Base-by-base conservation (phyloP, 2,329 filamentous ascomycete genomes). In the Cladorrhinum sp. region DNA sequence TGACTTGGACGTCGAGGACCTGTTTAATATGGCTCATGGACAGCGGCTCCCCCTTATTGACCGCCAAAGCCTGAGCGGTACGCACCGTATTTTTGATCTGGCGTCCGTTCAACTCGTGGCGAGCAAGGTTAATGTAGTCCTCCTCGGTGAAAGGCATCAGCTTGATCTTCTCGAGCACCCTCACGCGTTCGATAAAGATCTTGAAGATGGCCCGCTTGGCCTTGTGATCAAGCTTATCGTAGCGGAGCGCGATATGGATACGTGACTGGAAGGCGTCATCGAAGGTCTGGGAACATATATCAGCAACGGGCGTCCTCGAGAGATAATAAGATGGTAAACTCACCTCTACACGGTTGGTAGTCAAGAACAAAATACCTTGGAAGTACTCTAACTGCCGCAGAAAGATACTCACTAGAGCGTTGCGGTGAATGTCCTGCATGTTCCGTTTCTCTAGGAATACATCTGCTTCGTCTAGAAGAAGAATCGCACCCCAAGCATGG, bases 81-180 rank as follows among this genome's bases (percentile, higher is more conserved):
- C 89, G 85, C 53, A 96, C 87, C 10, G 89, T 88, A 72, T 96
- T 96, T 79, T 96, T 96, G 80, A 96, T 96, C 83, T 93, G 79
- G 18, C 81, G 77, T 10, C 82, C 82, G 62, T 84, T 84, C 60
- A 84, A 79, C 38, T 87, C 86, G 69, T 89, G 84, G 55, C 86
- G 82, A 1, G 88, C 85, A 20, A 96, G 77, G 45, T 76, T 73
- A 52, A 86, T 83, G 64, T 86, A 86, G 70, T 96, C 89, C 8
- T 84, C 81, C 2, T 90, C 86, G 1, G 78, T 80, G 69, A 93
- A 89, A 0, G 78, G 74, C 66, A 85, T 83, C 1, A 84, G 78
- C 63, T 84, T 78, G 16, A 86, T 74, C 55, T 84, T 84, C 60
- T 90, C 86, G 50, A 87, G 82, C 13, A 84, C 79, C 32, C 83